Base-by-base conservation (phyloP, 108 stramenopile species). In the Nitzschia sp. region DNA sequence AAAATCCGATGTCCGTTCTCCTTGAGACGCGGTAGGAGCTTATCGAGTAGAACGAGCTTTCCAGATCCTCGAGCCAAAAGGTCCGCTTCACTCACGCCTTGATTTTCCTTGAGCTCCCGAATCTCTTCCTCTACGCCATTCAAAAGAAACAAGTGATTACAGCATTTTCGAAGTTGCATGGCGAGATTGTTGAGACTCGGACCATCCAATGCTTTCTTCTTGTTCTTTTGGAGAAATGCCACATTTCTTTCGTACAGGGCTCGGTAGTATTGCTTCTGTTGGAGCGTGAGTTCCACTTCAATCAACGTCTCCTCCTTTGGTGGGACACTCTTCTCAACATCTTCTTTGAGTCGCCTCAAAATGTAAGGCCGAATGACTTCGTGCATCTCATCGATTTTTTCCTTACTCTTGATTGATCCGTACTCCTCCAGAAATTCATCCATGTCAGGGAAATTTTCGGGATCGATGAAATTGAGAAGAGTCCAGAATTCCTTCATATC, bases 81-180 rank as follows among this genome's bases (percentile, higher is more conserved):
- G 33, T 93, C 90, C 13, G 71, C 76, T 45, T 86, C 85, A 27
- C 59, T 48, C 2, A 82, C 9, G 30, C 58, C 41, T 30, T 4
- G 25, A 31, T 72, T 72, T 44, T 77, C 58, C 44, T 79, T 58
- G 26, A 79, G 53, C 55, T 84, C 63, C 35, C 83, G 75, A 30
- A 92, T 62, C 58, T 94, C 93, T 66, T 79, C 69, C 67, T 95
- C 93, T 5, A 94, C 90, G 1, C 94, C 94, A 53, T 85, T 94
- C n/a, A 99, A 68, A n/a, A 99, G 73, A 58, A 95, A 99, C 3
- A 97, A 83, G 76, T 99, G 99, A 70, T 99, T 98, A 72, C 98
- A 98, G 62, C 96, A 97, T 72, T 99, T 99, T 29, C 97, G 71
- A 6, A 98, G 83, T 69, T 98, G 94, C 86, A 87, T 87, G 28